phyloP scores from a whole-genome alignment of 192 early-diverging fungal genomes.

The Allomyces macrogynus region DNA sequence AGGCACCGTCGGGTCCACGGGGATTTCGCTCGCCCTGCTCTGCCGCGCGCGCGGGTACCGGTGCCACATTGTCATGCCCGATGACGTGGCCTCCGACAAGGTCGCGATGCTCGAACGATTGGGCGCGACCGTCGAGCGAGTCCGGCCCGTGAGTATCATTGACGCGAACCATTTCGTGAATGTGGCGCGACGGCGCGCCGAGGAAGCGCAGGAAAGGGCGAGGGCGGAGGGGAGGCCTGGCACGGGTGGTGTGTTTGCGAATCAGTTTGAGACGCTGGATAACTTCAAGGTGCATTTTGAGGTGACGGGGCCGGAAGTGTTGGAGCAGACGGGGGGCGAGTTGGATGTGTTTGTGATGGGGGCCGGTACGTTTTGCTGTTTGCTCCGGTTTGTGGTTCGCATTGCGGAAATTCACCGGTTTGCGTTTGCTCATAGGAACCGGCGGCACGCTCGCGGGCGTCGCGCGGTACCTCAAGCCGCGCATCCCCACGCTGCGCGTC shows the following conservation, averaged over 20 bases:
- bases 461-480: constrained; percentile 56
- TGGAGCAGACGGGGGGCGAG: constrained; percentile 37
- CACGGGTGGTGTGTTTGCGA: constrained; percentile 42
- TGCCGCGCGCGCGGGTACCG: constrained; percentile 72
- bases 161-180: constrained; percentile 85
- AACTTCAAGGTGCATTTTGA: constrained; percentile 62
- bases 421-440: constrained; percentile 25
- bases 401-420: no score
- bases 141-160: constrained; percentile 74
- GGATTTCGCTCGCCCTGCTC: constrained; percentile 84
- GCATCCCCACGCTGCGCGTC: constrained; percentile 18
- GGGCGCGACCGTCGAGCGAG: constrained; percentile 76
- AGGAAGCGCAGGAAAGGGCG: constrained; percentile 14
- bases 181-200: constrained; percentile 53
- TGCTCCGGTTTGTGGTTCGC: neutral
- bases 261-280: constrained; percentile 86
- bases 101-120: constrained; percentile 59
- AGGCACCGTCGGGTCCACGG: constrained; percentile 88
- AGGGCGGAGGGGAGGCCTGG: neutral
- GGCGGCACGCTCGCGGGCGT: constrained; percentile 88
- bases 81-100: constrained; percentile 82
- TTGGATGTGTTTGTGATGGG: constrained; percentile 78
- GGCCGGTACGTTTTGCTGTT: constrained; percentile 30
- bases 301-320: constrained; percentile 83
- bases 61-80: constrained; percentile 91